Base-by-base conservation (phyloP, 2,329 filamentous ascomycete genomes). In the Aspergillus pseudonomiae region DNA sequence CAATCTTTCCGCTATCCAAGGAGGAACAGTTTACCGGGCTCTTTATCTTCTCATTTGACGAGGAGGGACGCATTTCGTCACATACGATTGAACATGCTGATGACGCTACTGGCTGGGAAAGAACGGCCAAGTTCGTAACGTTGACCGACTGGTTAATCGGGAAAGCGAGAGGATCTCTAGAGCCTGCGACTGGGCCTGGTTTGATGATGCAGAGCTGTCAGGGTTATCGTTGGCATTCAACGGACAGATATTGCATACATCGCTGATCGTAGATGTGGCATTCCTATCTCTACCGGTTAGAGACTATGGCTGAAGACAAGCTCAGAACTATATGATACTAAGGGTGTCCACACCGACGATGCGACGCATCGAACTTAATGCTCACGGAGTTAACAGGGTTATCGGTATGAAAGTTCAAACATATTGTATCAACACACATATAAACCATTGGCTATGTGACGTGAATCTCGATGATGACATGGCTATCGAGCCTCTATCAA, bases 51-150 rank as follows among this genome's bases (percentile, higher is more conserved):
- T 92, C 96, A 68, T 99, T 99, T 75, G 95, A 98, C 74, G 84
- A 88, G 54, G 86, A 96, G 71, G 95, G 95, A 1, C 85, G 93
- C 67, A 88, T 99, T 41, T 79, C 91, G 55, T 93, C 88, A 69
- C 95, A 98, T 77, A 96, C 92, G 0, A 98, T 99, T 72, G 95
- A 99, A 79, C 92, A 96, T 79, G 91, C 92, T 1, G 91, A 97
- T 71, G 90, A 95, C 72, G 89, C 90, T 19, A 88, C 90, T 45
- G 88, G 92, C 64, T 96, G 91, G 88, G 94, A 97, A 71, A 88
- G 87, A 66, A 93, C 91, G 30, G 90, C 92, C 26, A 92, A 90
- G 73, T 91, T 99, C 24, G 93, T 98, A 19, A 93, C 91, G 16
- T 81, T 98, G 68, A 97, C 95, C 19, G 95, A 99, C 76, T 98